Conservation (phyloP, 441 rosid genomes). For the Dalechampia spathulata region DNA sequence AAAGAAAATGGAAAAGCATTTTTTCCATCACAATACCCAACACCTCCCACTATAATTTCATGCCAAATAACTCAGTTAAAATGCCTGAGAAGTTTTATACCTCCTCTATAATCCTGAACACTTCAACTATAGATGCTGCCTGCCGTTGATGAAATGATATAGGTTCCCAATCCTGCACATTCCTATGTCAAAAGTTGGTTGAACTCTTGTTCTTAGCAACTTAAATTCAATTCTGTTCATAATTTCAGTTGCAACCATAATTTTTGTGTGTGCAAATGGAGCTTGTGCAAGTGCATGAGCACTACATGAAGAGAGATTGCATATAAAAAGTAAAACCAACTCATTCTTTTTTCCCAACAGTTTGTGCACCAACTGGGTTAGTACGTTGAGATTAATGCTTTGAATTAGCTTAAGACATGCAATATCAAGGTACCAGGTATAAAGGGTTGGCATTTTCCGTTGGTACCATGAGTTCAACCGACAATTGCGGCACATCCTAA, state of each 20-base stretch:
- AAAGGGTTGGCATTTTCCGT: neutral
- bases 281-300: too few relatives aligned
- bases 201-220: neutral
- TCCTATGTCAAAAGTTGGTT: slow-evolving; percentile 11
- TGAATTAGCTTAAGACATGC: neutral
- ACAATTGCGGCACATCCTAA: neutral
- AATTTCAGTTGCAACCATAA: too few relatives aligned
- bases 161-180: slow-evolving; percentile 96
- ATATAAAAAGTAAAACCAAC: neutral
- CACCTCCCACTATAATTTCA: too few relatives aligned
- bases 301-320: too few relatives aligned
- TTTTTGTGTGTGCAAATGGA: too few relatives aligned
- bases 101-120: slow-evolving; percentile 98
- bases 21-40: too few relatives aligned
- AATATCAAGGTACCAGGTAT: neutral
- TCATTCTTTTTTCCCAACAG: neutral
- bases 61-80: slow-evolving; percentile 6
- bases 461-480: neutral
- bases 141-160: slow-evolving; percentile 86
- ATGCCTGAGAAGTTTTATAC: slow-evolving; percentile 26
- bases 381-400: neutral
- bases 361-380: neutral
- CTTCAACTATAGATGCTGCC: slow-evolving; percentile 86
- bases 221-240: slow-evolving; percentile 16
- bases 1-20: too few relatives aligned